Conservation (phyloP, 2,329 filamentous ascomycete genomes). For the Fusarium sp. region DNA sequence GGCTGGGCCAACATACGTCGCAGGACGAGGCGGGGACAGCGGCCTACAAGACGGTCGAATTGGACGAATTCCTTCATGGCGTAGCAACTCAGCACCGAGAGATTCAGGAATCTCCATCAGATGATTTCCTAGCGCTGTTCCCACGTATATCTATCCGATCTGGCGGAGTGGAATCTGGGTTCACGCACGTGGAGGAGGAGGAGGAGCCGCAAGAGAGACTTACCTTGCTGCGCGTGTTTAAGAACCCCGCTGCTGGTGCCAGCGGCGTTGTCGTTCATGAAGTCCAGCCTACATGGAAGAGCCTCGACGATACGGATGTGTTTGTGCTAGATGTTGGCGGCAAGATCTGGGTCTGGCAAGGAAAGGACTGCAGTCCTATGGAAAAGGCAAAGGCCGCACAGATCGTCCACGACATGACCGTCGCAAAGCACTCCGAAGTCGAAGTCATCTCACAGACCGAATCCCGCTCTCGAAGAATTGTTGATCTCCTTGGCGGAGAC, state of each 20-base stretch:
- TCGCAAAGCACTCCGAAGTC: conserved; percentile 72
- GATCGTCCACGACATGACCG: conserved; percentile 72
- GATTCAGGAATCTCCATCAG: conserved; percentile 68
- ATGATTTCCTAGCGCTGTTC: conserved; percentile 71
- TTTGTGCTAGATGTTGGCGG: conserved; percentile 71
- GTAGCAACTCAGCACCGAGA: conserved; percentile 74
- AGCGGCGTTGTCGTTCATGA: conserved; percentile 70
- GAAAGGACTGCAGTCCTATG: conserved; percentile 72
- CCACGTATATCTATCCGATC: conserved; percentile 68
- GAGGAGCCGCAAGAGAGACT: conserved; percentile 55
- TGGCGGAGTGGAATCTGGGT: conserved; percentile 72
- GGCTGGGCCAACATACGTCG: conserved; percentile 72
- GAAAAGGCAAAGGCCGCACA: conserved; percentile 76
- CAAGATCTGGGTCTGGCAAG: conserved; percentile 79
- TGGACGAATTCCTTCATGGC: conserved; percentile 74
- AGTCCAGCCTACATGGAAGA: conserved; percentile 70
- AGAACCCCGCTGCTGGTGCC: conserved; percentile 61
- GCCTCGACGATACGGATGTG: conserved; percentile 73
- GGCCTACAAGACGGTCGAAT: conserved; percentile 77
- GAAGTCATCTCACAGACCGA: conserved; percentile 74
- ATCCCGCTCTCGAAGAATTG: conserved; percentile 63
- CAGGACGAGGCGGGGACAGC: conserved; percentile 77
- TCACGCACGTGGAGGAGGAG: conserved; percentile 69
- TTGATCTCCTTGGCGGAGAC: conserved; percentile 66
- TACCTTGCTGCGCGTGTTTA: conserved; percentile 72